Conservation (phyloP, 2,329 filamentous ascomycete genomes). For the Aspergillus hiratsukae region DNA sequence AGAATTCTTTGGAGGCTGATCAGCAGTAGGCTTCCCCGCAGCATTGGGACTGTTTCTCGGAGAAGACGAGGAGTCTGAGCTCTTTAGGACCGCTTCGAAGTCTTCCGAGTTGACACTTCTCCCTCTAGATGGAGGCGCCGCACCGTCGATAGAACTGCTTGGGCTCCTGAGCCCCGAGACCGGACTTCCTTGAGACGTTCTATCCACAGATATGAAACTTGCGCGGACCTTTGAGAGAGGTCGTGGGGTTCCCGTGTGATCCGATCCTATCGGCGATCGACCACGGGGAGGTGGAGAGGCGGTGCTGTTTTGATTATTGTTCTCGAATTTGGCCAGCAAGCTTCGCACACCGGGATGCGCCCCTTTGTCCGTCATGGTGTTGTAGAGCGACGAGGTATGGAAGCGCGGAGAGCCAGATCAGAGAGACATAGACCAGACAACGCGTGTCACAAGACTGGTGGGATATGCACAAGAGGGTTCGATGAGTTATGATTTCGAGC, state of each 20-base stretch:
- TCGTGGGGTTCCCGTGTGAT: slow-evolving; percentile 43
- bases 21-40: slow-evolving; percentile 7
- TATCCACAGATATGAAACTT: slow-evolving; percentile 68
- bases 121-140: slow-evolving; percentile 23
- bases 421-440: slow-evolving; percentile 2
- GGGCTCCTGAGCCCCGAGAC: slow-evolving; percentile 41
- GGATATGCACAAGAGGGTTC: not conserved
- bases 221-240: slow-evolving; percentile 72
- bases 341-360: slow-evolving; percentile 58
- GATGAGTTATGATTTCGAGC: not conserved
- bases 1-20: not conserved
- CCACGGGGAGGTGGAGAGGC: slow-evolving; percentile 64
- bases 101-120: slow-evolving; percentile 29
- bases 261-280: slow-evolving; percentile 56
- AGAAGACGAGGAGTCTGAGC: slow-evolving; percentile 24
- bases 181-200: slow-evolving; percentile 39
- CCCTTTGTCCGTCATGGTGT: slow-evolving; percentile 18
- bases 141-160: slow-evolving; percentile 32
- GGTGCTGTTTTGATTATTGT: slow-evolving; percentile 56
- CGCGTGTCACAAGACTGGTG: not conserved
- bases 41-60: slow-evolving; percentile 17
- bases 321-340: slow-evolving; percentile 77
- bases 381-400: not conserved
- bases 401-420: not conserved
- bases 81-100: slow-evolving; percentile 27